Base-by-base conservation (phyloP, 1,284 basidiomycete genomes). In the Binderoboletus segoi region DNA sequence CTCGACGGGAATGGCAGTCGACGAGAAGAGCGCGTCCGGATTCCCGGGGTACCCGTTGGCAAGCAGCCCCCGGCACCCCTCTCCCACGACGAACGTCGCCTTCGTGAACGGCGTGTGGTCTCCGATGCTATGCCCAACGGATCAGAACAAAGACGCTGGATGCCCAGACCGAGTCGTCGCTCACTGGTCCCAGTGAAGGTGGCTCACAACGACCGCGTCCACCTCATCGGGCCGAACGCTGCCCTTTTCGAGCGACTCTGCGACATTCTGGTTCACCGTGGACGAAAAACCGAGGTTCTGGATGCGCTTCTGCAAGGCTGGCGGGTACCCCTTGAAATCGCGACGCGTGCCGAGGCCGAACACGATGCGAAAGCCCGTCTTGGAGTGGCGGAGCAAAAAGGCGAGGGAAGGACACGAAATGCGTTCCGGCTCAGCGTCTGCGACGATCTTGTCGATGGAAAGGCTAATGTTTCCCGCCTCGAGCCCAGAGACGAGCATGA, bases 271-370 rank as follows among this genome's bases (percentile, higher is more conserved):
- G 1, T 71, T 63, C 10, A 58, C 66, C 6, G 26, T 57, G 20
- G 80, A 66, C 10, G 65, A 58, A 26, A 75, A 63, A 12, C 69
- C 66, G 43, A 72, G 73, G 7, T 30, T 28, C 15, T 62, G 56
- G 35, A 76, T 43, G 13, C 61, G 64, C 61, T 67, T 44, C 49
- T 69, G 64, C 20, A 66, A 55, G 1, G 57, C 63, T 0, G 77
- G 78, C 0, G 81, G 76, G 43, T 75, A 74, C 8, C 66, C 74
- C n/a, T 78, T 67, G 65, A 73, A 68, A 64, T 84, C 79, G 38
- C 75, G 75, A 28, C 79, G 76, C 21, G 79, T 74, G 18, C 83
- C 82, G 16, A 85, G 75, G 61, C 85, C 83, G 57, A 85, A 83
- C 15, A 84, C 64, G 53, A 84, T 63, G 40, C 71, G 75, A 33